phyloP scores from a whole-genome alignment of 2,329 filamentous ascomycete species.

The Aspergillaceae sp. region DNA sequence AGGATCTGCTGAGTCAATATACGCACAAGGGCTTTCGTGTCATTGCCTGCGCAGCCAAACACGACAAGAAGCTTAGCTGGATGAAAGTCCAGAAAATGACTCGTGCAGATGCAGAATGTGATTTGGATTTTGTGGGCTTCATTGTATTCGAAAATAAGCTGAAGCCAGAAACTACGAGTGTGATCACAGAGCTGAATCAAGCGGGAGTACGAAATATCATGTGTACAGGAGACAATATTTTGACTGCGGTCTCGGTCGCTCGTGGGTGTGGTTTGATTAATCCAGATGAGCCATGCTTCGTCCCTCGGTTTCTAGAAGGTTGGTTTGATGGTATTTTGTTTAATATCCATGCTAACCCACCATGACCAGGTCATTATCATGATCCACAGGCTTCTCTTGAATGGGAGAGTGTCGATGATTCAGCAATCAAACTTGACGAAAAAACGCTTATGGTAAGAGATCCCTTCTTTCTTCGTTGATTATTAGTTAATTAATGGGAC shows the following conservation, averaged over 20 bases:
- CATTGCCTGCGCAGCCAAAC: constrained; percentile 87
- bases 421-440: constrained; percentile 65
- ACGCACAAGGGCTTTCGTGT: constrained; percentile 95
- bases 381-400: constrained; percentile 64
- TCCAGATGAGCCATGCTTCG: constrained; percentile 76
- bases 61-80: constrained; percentile 82
- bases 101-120: constrained; percentile 71
- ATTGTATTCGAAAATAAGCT: constrained; percentile 99
- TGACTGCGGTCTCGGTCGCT: constrained; percentile 92
- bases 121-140: constrained; percentile 84
- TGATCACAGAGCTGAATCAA: constrained; percentile 70
- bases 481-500: constrained; percentile 7
- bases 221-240: constrained; percentile 96
- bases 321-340: constrained; percentile 7
- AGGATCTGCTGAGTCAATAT: constrained; percentile 80
- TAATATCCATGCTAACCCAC: too few species aligned
- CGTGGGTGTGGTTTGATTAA: constrained; percentile 80
- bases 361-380: constrained; percentile 53
- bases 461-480: neutral
- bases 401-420: constrained; percentile 96
- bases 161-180: constrained; percentile 72
- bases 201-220: constrained; percentile 86
- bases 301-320: constrained; percentile 78
- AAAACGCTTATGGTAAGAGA: constrained; percentile 58
- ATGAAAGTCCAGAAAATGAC: constrained; percentile 92